These are phyloP conservation scores for Ustilago shanxiensis DNA, from an alignment of 1,284 basidiomycete genomes.

Conservation along the genomic window DNA sequence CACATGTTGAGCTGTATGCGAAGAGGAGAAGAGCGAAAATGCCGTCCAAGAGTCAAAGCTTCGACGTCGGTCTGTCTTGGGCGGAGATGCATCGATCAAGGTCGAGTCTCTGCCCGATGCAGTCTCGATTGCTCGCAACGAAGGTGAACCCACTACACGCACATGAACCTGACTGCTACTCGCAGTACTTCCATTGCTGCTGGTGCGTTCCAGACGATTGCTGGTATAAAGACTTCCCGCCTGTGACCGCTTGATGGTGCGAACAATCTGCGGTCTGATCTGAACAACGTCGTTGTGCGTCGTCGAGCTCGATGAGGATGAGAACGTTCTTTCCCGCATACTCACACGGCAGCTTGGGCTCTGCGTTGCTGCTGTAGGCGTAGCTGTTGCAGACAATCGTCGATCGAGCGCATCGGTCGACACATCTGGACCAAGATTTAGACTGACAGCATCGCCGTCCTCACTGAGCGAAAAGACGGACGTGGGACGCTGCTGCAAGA, in stretches of 20 bases:
- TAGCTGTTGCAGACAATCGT: constrained; percentile 4
- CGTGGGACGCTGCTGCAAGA: constrained; percentile 25
- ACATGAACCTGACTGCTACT: constrained; percentile 31
- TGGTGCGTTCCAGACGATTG: constrained; percentile 25
- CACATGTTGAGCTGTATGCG: constrained; percentile 1
- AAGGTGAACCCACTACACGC: constrained; percentile 28
- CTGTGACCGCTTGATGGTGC: constrained; percentile 33
- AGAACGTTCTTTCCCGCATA: constrained; percentile 22
- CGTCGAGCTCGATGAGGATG: constrained; percentile 27
- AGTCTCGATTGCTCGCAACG: constrained; percentile 8
- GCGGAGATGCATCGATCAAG: constrained; percentile 13
- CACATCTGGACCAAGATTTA: constrained; percentile 23
- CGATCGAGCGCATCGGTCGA: constrained; percentile 22
- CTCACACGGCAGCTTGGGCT: constrained; percentile 17
- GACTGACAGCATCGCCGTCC: constrained; percentile 27
- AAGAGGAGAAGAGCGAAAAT: constrained; percentile 33
- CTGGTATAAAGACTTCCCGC: constrained; percentile 7
- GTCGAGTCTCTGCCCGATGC: background rate
- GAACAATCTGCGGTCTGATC: constrained; percentile 41
- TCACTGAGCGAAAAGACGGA: constrained; percentile 41
- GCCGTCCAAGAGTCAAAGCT: constrained; percentile 41
- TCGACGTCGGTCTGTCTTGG: constrained; percentile 16
- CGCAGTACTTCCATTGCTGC: constrained; percentile 28
- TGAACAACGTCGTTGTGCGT: constrained; percentile 35
- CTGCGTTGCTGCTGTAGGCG: constrained; percentile 10